Evolutionary conservation across 2,329 filamentous ascomycete genomes (phyloP), one percentile per base, ranked within the genome.

Genomic region (Fusarium sp.): DNA sequence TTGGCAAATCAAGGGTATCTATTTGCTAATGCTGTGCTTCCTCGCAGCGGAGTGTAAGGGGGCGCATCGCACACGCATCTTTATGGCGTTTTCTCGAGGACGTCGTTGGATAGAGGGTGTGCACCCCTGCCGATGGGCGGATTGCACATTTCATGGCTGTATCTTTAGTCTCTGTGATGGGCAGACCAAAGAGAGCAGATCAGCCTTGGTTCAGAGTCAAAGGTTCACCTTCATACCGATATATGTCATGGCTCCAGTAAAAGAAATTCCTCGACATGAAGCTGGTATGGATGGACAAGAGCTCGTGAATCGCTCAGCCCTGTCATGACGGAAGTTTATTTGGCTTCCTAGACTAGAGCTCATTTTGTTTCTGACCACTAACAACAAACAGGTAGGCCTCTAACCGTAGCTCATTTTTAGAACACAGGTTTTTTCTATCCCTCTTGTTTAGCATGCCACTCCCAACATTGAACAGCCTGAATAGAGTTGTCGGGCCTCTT

Each of bases 271-370:
- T 63, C 52, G 38, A 26, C 28, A n/a, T 53, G 62, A 42, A 67
- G 39, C 52, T 57, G 66, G 47, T 47, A 67, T 66, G 59, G 50
- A 56, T 62, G 31, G 37, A 38, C 66, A 47, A 26, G 49, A 35
- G 16, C 41, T 53, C 37, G 41, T 41, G 35, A 57, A 69, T 66
- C 55, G 42, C 38, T 48, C 66, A 69, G 66, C 66, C 66, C 52
- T 69, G 66, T 42, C 47, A 42, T 52, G 21, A 63, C 46, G 41
- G 57, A 69, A 56, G 60, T 64, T 68, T 69, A 58, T 62, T 68
- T 66, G 58, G 41, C 28, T 23, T 57, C 35, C 43, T 33, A 39
- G 8, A 41, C 15, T 39, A 53, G 39, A 43, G 41, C 60, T 63
- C 59, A 63, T 42, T 41, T 57, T 63, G 60, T 24, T 44, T 54